These are phyloP conservation scores for Microstroma glucosiphilum DNA, from an alignment of 1,284 basidiomycete genomes.

Conservation along the genomic window DNA sequence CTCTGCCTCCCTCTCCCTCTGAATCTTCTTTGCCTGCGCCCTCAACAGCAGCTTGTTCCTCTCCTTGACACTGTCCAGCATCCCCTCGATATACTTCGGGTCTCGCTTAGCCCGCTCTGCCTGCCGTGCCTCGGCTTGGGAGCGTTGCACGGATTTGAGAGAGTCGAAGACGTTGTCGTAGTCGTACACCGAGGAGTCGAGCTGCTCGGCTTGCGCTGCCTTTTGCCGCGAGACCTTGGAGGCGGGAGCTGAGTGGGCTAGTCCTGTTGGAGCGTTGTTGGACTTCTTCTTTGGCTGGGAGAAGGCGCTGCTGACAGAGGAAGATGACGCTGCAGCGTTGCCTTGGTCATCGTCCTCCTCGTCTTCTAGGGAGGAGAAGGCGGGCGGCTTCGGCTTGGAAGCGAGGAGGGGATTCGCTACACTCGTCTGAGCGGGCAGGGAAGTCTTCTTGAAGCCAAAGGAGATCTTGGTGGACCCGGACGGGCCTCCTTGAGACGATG, in stretches of 20 bases:
- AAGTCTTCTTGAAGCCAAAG: slow-evolving; percentile 25
- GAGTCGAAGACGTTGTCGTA: slow-evolving; percentile 95
- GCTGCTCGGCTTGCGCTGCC: slow-evolving; percentile 61
- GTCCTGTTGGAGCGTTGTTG: slow-evolving; percentile 10
- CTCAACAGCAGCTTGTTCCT: slow-evolving; percentile 82
- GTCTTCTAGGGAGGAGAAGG: background rate
- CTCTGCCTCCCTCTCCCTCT: slow-evolving; percentile 82
- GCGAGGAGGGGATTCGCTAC: background rate
- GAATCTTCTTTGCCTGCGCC: slow-evolving; percentile 96
- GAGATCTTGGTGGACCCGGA: slow-evolving; percentile 23
- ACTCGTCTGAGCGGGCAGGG: too few species aligned
- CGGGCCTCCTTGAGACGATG: background rate
- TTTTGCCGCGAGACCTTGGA: slow-evolving; percentile 27
- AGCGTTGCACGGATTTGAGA: slow-evolving; percentile 75
- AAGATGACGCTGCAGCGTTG: background rate
- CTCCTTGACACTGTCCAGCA: slow-evolving; percentile 76
- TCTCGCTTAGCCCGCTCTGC: slow-evolving; percentile 58
- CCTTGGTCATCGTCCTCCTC: slow-evolving; percentile 28
- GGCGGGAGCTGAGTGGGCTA: slow-evolving; percentile 22
- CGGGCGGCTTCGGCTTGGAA: background rate
- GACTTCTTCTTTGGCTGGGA: background rate
- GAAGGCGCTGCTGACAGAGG: background rate
- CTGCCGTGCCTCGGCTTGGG: slow-evolving; percentile 56
- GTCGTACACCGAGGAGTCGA: slow-evolving; percentile 81
- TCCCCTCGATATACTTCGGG: slow-evolving; percentile 86